Evolutionary conservation across 2,329 filamentous ascomycete genomes (phyloP).

Genomic region (Metarhizium guizhouense): DNA sequence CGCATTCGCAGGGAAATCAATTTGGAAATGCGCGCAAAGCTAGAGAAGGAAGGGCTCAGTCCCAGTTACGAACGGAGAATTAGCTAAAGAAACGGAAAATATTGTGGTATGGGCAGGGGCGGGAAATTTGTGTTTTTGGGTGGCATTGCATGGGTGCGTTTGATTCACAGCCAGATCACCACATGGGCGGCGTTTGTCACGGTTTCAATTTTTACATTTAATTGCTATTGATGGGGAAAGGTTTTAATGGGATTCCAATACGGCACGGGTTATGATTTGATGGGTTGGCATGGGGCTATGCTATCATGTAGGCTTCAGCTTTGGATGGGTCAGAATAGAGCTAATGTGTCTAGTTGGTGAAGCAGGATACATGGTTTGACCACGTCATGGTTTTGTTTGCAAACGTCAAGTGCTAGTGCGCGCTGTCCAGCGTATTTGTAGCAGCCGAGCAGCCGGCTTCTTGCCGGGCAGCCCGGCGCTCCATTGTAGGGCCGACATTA

Average conservation of each 20-base stretch:
- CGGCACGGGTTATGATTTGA: not conserved
- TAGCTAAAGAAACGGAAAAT: constrained; percentile 28
- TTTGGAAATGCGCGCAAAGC: constrained; percentile 36
- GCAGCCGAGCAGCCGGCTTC: too few species aligned
- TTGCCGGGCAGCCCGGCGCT: too few species aligned
- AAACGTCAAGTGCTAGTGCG: too few species aligned
- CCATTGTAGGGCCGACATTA: too few species aligned
- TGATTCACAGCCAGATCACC: not conserved
- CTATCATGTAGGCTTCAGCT: not conserved
- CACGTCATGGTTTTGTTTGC: too few species aligned
- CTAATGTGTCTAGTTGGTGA: not conserved
- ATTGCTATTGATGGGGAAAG: not conserved
- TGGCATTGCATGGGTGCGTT: not conserved
- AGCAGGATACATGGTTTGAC: not conserved
- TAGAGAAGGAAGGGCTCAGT: constrained; percentile 34
- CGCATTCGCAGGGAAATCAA: constrained; percentile 63
- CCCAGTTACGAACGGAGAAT: constrained; percentile 36
- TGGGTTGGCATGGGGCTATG: not conserved
- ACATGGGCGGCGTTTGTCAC: not conserved
- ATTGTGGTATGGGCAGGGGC: not conserved
- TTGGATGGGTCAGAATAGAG: not conserved
- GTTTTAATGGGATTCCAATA: not conserved
- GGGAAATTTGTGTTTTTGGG: not conserved
- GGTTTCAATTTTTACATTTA: not conserved
- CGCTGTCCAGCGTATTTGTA: too few species aligned